Base-by-base conservation (phyloP, 2,329 filamentous ascomycete species). In the Zopfia rhizophila region DNA sequence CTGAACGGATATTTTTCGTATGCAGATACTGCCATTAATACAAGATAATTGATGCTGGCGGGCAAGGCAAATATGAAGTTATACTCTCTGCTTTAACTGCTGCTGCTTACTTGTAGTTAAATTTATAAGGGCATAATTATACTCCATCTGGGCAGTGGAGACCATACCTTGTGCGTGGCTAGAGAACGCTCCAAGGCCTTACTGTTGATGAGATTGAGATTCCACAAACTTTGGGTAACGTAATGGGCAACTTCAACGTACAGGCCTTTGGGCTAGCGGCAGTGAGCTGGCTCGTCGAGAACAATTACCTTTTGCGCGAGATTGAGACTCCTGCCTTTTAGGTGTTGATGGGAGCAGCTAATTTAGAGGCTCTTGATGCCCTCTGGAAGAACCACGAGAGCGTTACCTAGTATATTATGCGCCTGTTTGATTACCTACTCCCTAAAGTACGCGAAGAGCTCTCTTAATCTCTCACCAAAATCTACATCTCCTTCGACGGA, bases 361-460 rank as follows among this genome's bases (percentile, higher is more conserved):
- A 36, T 27, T 35, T 40, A 17, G 22, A 25, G 11, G 45, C 45
- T 22, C 21, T 31, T 17, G 18, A 12, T 4, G 39, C 45, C 13
- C 39, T 49, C 24, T 49, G 36, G 45, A 36, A 17, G 21, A 5
- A 11, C 5, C 28, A 41, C n/a, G 3, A 22, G n/a, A n/a, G n/a
- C n/a, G n/a, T n/a, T n/a, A n/a, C n/a, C n/a, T n/a, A n/a, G n/a
- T n/a, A n/a, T n/a, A n/a, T n/a, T n/a, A n/a, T n/a, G n/a, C n/a
- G n/a, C n/a, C 42, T 45, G 21, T 45, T 14, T 28, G 42, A 45
- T 23, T 45, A 39, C 35, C 42, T 45, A n/a, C n/a, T 31, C 18
- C 42, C 42, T 16, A 14, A 10, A 8, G 28, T 45, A 12, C 22
- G 25, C 28, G 4, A 32, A 16, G 35, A 38, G 22, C 42, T 45